A percentile compares a stretch with the other conserved stretches of the same genome.
phyloP scores from a whole-genome alignment of 2,329 filamentous ascomycete species.

The Hypoxylon sp. region DNA sequence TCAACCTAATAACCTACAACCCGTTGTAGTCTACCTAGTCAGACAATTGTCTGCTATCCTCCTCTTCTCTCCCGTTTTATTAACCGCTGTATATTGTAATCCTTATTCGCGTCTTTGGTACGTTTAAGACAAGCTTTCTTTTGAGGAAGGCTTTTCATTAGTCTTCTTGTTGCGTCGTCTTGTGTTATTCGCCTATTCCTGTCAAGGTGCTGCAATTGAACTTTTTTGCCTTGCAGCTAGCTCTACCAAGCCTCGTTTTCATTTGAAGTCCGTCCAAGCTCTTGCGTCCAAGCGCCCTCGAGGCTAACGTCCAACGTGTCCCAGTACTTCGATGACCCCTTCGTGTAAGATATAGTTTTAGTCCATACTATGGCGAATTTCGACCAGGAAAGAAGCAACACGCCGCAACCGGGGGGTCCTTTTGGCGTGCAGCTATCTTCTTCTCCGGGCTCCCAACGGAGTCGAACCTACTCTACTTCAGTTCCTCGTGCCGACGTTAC shows the following conservation, averaged over 20 bases:
- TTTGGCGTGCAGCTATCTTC: slow-evolving; percentile 54
- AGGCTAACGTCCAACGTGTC: slow-evolving; percentile 9
- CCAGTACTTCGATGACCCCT: slow-evolving; percentile 23
- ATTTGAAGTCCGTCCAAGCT: slow-evolving; percentile 16
- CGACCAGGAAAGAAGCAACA: slow-evolving; percentile 51
- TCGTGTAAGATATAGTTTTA: slow-evolving; percentile 2
- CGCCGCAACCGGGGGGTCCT: slow-evolving; percentile 47
- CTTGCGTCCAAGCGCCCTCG: slow-evolving; percentile 7
- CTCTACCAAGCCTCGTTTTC: slow-evolving; percentile 9
- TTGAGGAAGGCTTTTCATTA: not conserved
- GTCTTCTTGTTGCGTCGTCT: not conserved
- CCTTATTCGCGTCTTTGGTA: slow-evolving; percentile 16
- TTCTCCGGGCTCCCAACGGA: slow-evolving; percentile 57
- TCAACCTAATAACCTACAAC: no score
- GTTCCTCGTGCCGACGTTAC: slow-evolving; percentile 67
- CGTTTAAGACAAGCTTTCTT: slow-evolving; percentile 8
- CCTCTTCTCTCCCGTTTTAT: slow-evolving; percentile 10
- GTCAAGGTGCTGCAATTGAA: no score
- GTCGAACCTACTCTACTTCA: slow-evolving; percentile 60
- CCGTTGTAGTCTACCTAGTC: not conserved
- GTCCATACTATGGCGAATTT: slow-evolving; percentile 45
- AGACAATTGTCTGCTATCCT: not conserved
- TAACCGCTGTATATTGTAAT: slow-evolving; percentile 4
- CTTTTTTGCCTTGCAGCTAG: slow-evolving; percentile 19
- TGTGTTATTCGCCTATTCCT: not conserved